Evolutionary conservation across 2,329 filamentous ascomycete species (phyloP), one percentile per base, ranked within the genome.

Genomic region (Aspergillus ibericus): DNA sequence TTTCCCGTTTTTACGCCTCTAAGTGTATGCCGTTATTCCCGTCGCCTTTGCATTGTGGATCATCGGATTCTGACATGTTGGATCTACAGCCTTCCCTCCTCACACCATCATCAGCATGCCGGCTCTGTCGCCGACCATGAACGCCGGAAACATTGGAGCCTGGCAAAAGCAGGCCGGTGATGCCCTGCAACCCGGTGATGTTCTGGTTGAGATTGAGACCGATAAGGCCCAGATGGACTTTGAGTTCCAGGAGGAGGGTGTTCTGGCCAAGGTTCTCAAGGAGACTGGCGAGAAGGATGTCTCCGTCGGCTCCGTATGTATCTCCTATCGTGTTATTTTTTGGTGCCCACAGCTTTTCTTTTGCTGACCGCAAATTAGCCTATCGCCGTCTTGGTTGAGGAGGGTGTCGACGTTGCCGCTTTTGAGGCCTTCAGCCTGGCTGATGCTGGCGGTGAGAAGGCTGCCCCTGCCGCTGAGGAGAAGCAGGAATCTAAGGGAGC

Each of bases 181-280:
- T 78, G 74, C 82, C 63, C 88, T 99, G 77, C 82, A 86, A 59
- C 93, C 96, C 53, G 95, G 95, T 76, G 95, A 99, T 76, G 95
- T 99, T 48, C 82, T 99, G 68, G 93, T 96, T 68, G 93, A 96
- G 84, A 96, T 98, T 72, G 95, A 99, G 85, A 99, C 95, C 70
- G 95, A 99, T 81, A 99, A 99, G 85, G 95, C 95, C 65, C 95
- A 98, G 83, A 99, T 99, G 95, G 95, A 99, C 83, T 98, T 99
- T 77, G 95, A 99, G 80, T 98, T 96, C 81, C 95, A 99, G 80
- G 95, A 99, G 73, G 95, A 98, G 76, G 95, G 93, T 82, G 85
- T 96, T 61, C 84, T 99, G 68, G 93, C 95, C 72, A 96, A 96
- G 85, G 85, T 98, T 64, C 83, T 99, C 73, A 95, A 92, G 82